Evolutionary conservation across 441 rosid species (phyloP), one percentile per base, ranked within the genome.

Genomic region (Arabidopsis hybrid): DNA sequence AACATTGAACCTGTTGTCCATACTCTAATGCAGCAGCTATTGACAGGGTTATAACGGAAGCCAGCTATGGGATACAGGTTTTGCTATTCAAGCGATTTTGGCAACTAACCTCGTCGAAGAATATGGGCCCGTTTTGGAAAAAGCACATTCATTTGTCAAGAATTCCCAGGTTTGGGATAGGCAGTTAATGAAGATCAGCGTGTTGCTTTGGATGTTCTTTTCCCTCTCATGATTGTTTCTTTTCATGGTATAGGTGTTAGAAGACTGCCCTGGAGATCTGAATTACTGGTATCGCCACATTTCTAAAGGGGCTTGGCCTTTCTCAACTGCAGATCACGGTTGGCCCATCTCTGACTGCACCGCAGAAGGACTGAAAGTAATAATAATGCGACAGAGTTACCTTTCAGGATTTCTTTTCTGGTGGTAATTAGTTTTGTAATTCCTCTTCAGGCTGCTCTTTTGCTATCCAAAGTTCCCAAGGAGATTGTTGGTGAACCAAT

Each of bases 291-390:
- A 91, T 35, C 96, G 95, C 47, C 98, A 95, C 85, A 91, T 93
- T 80, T 95, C 99, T 57, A 95, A 93, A 84, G 99, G 98, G 61
- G 99, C 95, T 66, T 93, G 99, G 98, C 91, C 98, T 60, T 95
- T 93, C 80, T 93, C 99, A 64, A 91, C 96, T 63, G 91, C 83
- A 36, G 99, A 93, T 85, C 98, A 95, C 4, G 97, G 98, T 81
- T 95, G 97, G 97, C 97, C 94, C 57, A 89, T 93, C 74, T 91
- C 97, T n/a, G 99, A 95, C 72, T 93, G 98, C 87, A 90, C 98
- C 3, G 89, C 97, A 65, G 98, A 95, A 81, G 98, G 97, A 80
- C 75, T 95, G 57, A 91, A 95, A 79, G 99, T 93, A 89, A 81
- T 74, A 71, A 53, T 51, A n/a, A 45, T 56, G 60, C 63, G 71